Percentiles rank a stretch among this genome's conserved stretches.
These are phyloP conservation scores for Urochloa ruziziensis DNA, from an alignment of 176 grass and related monocot genomes.

Conservation along the genomic window DNA sequence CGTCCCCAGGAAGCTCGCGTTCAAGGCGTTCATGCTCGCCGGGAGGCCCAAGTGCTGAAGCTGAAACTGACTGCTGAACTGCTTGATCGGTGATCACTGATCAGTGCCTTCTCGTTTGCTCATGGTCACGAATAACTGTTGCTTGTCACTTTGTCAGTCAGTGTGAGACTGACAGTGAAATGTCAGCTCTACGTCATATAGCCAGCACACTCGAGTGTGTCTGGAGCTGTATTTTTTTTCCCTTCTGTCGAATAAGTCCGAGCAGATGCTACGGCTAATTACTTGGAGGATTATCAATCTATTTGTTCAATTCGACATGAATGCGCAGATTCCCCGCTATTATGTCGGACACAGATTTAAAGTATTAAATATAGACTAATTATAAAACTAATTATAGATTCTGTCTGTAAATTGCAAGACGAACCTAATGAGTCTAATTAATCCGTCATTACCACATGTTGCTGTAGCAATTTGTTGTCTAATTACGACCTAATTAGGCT, in stretches of 20 bases:
- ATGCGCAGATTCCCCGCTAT: too few species aligned
- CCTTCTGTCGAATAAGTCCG: neutral
- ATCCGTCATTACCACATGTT: too few species aligned
- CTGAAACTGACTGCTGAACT: neutral
- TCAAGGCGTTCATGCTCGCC: slow-evolving; percentile 68
- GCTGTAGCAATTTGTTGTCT: too few species aligned
- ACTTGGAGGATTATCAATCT: neutral
- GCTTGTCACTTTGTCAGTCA: neutral
- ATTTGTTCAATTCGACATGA: neutral
- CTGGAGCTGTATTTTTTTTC: neutral
- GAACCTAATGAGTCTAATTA: too few species aligned
- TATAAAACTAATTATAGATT: too few species aligned
- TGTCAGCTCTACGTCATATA: too few species aligned
- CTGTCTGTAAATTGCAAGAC: too few species aligned
- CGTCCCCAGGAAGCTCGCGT: slow-evolving; percentile 39
- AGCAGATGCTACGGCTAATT: neutral
- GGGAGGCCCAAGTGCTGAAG: slow-evolving; percentile 52
- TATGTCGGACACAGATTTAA: too few species aligned
- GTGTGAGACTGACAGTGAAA: neutral
- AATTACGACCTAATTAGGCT: too few species aligned
- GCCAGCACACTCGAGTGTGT: neutral
- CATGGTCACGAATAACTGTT: neutral
- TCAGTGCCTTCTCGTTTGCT: neutral
- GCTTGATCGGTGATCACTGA: neutral
- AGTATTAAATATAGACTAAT: too few species aligned